Evolutionary conservation across 495 filamentous ascomycete species (phyloP).

Genomic region (Beverwykella pulmonaria): DNA sequence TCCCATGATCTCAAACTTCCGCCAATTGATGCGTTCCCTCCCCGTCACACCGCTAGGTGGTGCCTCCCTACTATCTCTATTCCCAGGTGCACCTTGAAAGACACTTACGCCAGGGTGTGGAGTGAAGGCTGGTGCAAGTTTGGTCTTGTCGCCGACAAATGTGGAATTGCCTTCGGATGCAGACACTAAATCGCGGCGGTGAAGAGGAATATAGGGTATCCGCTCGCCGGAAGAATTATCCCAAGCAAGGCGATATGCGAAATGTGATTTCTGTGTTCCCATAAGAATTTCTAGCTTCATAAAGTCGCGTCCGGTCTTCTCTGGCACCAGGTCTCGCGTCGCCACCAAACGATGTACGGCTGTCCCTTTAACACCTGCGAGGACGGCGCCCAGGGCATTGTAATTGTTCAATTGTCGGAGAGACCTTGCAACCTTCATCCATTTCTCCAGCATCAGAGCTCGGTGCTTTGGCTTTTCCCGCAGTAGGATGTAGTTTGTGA

Average conservation of each 20-base stretch:
- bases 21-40: constrained; percentile 83
- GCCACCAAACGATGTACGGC: constrained; percentile 83
- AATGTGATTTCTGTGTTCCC: constrained; percentile 87
- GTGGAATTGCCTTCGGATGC: constrained; percentile 92
- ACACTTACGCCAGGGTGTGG: constrained; percentile 33
- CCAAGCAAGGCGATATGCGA: constrained; percentile 93
- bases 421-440: constrained; percentile 74
- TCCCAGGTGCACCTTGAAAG: constrained; percentile 31
- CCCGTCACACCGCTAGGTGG: constrained; percentile 33
- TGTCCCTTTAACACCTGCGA: constrained; percentile 89
- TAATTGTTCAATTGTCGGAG: constrained; percentile 94
- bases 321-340: constrained; percentile 75
- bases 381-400: constrained; percentile 87
- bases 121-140: constrained; percentile 26
- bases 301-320: constrained; percentile 73
- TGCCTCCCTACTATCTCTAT: constrained; percentile 32
- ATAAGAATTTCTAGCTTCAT: constrained; percentile 89
- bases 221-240: constrained; percentile 87
- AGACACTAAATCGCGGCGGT: constrained; percentile 82
- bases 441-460: constrained; percentile 85
- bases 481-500: constrained; percentile 86
- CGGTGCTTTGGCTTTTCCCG: constrained; percentile 96
- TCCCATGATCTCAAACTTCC: constrained; percentile 95
- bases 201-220: constrained; percentile 93
- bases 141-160: constrained; percentile 66